Conservation (phyloP, 2,329 filamentous ascomycete genomes). For the Aspergillus aculeatus region DNA sequence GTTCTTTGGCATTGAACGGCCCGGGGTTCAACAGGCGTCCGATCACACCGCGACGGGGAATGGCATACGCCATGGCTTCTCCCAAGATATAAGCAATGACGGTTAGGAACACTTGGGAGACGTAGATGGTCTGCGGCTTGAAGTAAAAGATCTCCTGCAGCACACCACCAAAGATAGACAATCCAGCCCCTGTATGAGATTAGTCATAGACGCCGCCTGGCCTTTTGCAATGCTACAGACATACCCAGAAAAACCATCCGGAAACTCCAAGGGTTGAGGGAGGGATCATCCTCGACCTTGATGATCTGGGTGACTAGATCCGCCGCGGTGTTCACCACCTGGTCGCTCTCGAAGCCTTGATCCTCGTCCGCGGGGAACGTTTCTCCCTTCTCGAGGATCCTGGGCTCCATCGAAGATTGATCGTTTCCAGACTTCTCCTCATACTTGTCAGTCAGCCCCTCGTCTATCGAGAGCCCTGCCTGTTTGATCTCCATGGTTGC, state of each 20-base stretch:
- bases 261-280: constrained; percentile 2
- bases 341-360: not conserved
- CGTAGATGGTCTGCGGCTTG: constrained; percentile 6
- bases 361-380: not conserved
- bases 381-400: not conserved
- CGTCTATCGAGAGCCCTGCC: not conserved
- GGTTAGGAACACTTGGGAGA: constrained; percentile 4
- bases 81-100: constrained; percentile 3
- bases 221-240: too few relatives aligned
- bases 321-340: constrained; percentile 2
- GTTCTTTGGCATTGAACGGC: constrained; percentile 6
- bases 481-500: not conserved
- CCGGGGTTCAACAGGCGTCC: constrained; percentile 1
- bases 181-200: not conserved
- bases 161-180: constrained; percentile 2
- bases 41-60: not conserved
- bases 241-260: constrained; percentile 2
- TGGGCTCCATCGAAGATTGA: not conserved
- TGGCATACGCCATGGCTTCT: constrained; percentile 1
- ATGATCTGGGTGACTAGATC: constrained; percentile 6
- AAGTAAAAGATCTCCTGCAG: constrained; percentile 7
- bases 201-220: not conserved
- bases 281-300: constrained; percentile 2
- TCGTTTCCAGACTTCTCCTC: not conserved
- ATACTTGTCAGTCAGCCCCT: not conserved